phyloP scores from a whole-genome alignment of 2,329 filamentous ascomycete genomes.

The Penicillium sp. region DNA sequence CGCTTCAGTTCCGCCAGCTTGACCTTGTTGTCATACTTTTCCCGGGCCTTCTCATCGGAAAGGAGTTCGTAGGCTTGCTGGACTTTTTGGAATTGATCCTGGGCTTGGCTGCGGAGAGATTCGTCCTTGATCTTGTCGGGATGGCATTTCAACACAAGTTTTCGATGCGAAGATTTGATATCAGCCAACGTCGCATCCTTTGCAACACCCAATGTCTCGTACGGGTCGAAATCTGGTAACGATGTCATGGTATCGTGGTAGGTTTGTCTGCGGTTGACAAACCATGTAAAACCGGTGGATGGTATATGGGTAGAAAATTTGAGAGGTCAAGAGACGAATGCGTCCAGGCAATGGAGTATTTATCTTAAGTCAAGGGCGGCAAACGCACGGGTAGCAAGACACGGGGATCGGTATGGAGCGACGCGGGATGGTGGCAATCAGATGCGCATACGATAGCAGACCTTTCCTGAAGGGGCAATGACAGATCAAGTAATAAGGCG shows the following conservation, averaged over 20 bases:
- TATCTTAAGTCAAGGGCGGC: conserved; percentile 16
- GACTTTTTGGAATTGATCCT: conserved; percentile 88
- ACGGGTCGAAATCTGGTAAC: conserved; percentile 68
- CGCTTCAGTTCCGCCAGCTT: conserved; percentile 68
- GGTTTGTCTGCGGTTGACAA: conserved; percentile 23
- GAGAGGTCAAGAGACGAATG: background rate
- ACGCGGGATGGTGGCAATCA: conserved; percentile 27
- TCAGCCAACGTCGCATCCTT: conserved; percentile 71
- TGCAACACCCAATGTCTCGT: conserved; percentile 74
- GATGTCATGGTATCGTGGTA: conserved; percentile 31
- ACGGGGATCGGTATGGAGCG: conserved; percentile 14
- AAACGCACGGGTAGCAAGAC: conserved; percentile 16
- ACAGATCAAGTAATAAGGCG: conserved; percentile 5
- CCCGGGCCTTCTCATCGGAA: conserved; percentile 73
- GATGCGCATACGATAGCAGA: conserved; percentile 20
- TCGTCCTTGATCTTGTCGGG: conserved; percentile 89
- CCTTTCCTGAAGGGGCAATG: conserved; percentile 15
- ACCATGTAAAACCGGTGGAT: conserved; percentile 13
- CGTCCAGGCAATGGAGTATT: conserved; percentile 16
- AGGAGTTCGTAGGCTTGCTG: conserved; percentile 93
- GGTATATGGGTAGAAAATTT: conserved; percentile 3
- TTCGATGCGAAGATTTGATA: conserved; percentile 81
- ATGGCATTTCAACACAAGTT: conserved; percentile 85
- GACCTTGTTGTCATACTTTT: conserved; percentile 78
- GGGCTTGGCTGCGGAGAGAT: conserved; percentile 74